Percentiles rank a stretch among this genome's conserved stretches.
phyloP scores from a whole-genome alignment of 495 filamentous ascomycete genomes.

The Thermothielavioides terrestris region DNA sequence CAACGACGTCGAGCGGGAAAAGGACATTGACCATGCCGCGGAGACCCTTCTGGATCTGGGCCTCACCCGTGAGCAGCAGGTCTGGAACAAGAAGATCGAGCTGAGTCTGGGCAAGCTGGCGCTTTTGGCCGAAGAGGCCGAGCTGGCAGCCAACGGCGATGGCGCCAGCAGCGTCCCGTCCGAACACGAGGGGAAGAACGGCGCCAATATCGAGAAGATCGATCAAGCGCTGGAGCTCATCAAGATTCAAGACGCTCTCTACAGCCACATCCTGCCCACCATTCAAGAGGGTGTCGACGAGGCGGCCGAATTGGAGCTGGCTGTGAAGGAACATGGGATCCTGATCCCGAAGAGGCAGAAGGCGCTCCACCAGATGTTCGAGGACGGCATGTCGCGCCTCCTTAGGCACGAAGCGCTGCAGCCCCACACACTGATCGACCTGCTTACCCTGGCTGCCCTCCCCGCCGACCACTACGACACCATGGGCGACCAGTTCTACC shows the following conservation, averaged over 20 bases:
- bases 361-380: constrained; percentile 55
- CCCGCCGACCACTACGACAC: constrained; percentile 30
- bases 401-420: constrained; percentile 59
- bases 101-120: constrained; percentile 81
- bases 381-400: constrained; percentile 54
- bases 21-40: constrained; percentile 62
- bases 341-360: constrained; percentile 50
- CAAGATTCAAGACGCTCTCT: constrained; percentile 65
- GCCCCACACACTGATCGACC: constrained; percentile 61
- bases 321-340: constrained; percentile 56
- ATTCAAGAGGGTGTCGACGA: constrained; percentile 64
- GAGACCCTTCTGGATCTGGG: constrained; percentile 57
- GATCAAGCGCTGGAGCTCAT: constrained; percentile 58
- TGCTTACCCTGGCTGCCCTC: constrained; percentile 64
- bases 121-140: constrained; percentile 51
- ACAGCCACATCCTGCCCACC: constrained; percentile 44
- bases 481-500: constrained; percentile 52
- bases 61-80: constrained; percentile 54
- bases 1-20: constrained; percentile 70
- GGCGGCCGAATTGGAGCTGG: constrained; percentile 64
- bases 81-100: constrained; percentile 87
- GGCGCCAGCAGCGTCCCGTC: constrained; percentile 26
- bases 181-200: constrained; percentile 22
- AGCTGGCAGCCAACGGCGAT: constrained; percentile 22
- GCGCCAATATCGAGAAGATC: constrained; percentile 35